phyloP scores from a whole-genome alignment of 257 asterid species.

The Salvia splendens region DNA sequence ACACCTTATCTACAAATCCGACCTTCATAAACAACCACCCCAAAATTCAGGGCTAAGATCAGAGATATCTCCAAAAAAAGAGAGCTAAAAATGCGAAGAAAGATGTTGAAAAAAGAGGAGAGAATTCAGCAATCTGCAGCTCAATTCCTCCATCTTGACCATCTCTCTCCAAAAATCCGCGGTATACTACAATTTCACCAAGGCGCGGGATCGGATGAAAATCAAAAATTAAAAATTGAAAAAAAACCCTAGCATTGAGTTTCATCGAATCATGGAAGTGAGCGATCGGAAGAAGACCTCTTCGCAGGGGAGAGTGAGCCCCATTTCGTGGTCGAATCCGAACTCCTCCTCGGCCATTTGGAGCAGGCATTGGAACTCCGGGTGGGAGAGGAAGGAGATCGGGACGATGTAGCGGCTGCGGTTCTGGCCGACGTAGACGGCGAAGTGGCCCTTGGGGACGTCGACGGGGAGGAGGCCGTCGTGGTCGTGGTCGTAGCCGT shows the following conservation, averaged over 20 bases:
- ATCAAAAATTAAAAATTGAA: too few relatives aligned
- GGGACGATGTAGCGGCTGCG: slow-evolving; percentile 52
- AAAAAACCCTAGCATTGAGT: neutral
- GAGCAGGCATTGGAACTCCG: slow-evolving; percentile 54
- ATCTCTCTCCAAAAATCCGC: slow-evolving; percentile 34
- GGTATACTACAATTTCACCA: neutral
- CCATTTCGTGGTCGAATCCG: slow-evolving; percentile 53
- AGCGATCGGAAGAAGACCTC: slow-evolving; percentile 45
- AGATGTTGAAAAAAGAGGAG: slow-evolving; percentile 32
- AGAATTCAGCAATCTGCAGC: neutral
- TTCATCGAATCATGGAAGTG: slow-evolving; percentile 40
- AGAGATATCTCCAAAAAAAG: neutral
- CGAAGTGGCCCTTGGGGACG: slow-evolving; percentile 56
- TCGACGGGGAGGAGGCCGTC: slow-evolving; percentile 48
- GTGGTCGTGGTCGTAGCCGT: slow-evolving; percentile 31
- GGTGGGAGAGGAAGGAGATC: slow-evolving; percentile 46
- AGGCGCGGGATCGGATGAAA: neutral
- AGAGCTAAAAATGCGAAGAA: slow-evolving; percentile 6
- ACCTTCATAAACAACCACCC: slow-evolving; percentile 10
- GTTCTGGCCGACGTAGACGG: slow-evolving; percentile 49
- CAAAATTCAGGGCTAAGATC: slow-evolving; percentile 7
- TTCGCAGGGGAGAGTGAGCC: slow-evolving; percentile 53
- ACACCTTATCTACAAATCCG: slow-evolving; percentile 30
- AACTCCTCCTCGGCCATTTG: slow-evolving; percentile 50
- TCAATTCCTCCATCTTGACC: slow-evolving; percentile 30